Base-by-base conservation (phyloP, 441 rosid species). In the Brassica hybrid region DNA sequence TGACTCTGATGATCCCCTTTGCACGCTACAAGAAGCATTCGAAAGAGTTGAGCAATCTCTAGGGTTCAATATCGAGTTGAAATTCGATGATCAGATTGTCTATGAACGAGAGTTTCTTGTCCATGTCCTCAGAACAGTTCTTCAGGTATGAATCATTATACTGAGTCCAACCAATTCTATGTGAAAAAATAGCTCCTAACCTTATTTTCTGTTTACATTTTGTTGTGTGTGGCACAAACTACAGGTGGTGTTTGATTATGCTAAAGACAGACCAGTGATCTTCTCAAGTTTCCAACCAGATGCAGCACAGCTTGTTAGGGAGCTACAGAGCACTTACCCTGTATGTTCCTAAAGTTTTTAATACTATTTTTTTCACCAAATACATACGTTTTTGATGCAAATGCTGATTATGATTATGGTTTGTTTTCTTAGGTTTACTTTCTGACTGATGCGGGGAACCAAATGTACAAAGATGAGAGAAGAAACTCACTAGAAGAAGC, bases 251-350 rank as follows among this genome's bases (percentile, higher is more conserved):
- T 86, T 67, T 62, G 85, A 84, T 45, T 81, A 68, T 81, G 96
- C 85, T 12, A 75, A 83, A 43, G 88, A 81, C 32, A 86, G 97
- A 68, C 90, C 96, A 18, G 83, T 93, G 58, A 87, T 91, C 74
- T 94, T 93, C 87, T 94, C 98, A 27, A 83, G 86, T 18, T 94
- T 94, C 80, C 97, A 94, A 16, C 99, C 99, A 2, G 98, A 94
- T 76, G 99, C 97, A 1, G 96, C 94, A 2, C 73, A 85, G 30
- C 92, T 94, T n/a, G 34, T 90, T 45, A 84, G 89, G 79, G 88
- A 91, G 75, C 67, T 93, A 43, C 99, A 94, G 82, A 81, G 64
- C 80, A 71, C 70, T 11, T 91, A 91, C 83, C 96, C 98, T 19
- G 99, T 93, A 82, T 81, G 94, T 16, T 59, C 59, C 71, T 58